These are phyloP conservation scores for Cenococcum geophilum DNA, from an alignment of 495 filamentous ascomycete genomes.

Conservation along the genomic window DNA sequence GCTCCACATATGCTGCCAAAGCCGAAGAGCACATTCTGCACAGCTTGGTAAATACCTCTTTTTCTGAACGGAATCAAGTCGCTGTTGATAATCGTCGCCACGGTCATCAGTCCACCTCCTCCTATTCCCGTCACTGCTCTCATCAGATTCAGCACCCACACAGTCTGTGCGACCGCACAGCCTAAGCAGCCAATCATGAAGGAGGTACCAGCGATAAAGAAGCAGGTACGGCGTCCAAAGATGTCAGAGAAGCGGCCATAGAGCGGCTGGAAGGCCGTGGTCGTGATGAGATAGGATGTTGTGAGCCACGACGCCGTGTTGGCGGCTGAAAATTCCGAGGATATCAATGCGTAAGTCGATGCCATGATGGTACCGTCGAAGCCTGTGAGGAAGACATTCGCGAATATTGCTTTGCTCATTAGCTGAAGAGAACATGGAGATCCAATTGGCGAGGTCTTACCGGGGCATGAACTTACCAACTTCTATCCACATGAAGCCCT, in stretches of 20 bases:
- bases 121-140: constrained; percentile 51
- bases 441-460: too few species aligned
- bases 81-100: constrained; percentile 61
- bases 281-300: constrained; percentile 50
- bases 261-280: constrained; percentile 50
- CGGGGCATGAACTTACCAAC: too few species aligned
- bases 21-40: constrained; percentile 57
- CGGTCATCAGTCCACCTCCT: constrained; percentile 56
- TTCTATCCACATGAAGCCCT: too few species aligned
- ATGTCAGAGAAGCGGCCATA: constrained; percentile 44
- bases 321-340: constrained; percentile 48
- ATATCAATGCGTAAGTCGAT: constrained; percentile 59
- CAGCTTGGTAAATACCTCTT: constrained; percentile 59
- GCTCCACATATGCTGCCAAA: constrained; percentile 50
- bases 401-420: constrained; percentile 48
- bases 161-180: constrained; percentile 42
- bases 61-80: constrained; percentile 60
- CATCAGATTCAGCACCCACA: constrained; percentile 44
- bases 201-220: constrained; percentile 45
- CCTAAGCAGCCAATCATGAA: constrained; percentile 46
- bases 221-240: constrained; percentile 37
- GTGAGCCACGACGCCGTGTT: constrained; percentile 54
- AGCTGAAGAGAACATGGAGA: too few species aligned
- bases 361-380: constrained; percentile 64
- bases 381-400: constrained; percentile 59